A percentile compares a stretch with the other conserved stretches of the same genome.
These are phyloP conservation scores for Aurifilum marmelostoma DNA, from an alignment of 2,329 filamentous ascomycete species.

Conservation along the genomic window DNA sequence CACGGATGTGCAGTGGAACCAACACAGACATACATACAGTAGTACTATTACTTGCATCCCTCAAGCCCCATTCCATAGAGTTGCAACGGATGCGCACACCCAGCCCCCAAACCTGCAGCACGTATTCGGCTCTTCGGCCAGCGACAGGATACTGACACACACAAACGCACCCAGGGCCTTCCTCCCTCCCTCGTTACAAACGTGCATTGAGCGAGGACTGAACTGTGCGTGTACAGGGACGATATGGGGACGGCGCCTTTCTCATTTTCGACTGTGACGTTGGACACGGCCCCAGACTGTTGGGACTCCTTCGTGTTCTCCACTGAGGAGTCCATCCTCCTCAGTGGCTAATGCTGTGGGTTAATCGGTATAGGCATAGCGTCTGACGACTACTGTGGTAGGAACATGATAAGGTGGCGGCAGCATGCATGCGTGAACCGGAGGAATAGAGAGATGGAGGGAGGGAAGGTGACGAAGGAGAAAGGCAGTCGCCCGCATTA, in stretches of 20 bases:
- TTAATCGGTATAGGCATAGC: not conserved
- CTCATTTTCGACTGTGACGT: not conserved
- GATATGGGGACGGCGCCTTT: conserved; percentile 13
- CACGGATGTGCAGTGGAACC: not conserved
- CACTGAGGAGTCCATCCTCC: not conserved
- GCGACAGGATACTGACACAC: not conserved
- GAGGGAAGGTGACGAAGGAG: conserved; percentile 4
- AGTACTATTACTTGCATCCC: not conserved
- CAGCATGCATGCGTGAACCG: not conserved
- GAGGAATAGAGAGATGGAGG: not conserved
- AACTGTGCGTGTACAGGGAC: too few relatives aligned
- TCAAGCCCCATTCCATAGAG: too few relatives aligned
- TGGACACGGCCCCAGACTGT: too few relatives aligned
- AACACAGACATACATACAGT: not conserved
- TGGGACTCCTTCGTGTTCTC: not conserved
- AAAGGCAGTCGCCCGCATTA: conserved; percentile 12
- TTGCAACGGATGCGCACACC: too few relatives aligned
- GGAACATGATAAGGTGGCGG: not conserved
- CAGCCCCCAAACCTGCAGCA: not conserved
- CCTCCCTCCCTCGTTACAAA: not conserved
- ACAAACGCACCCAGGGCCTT: not conserved
- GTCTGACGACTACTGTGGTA: not conserved
- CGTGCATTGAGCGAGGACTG: too few relatives aligned
- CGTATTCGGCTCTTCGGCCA: not conserved
- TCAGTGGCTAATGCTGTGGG: not conserved